phyloP scores from a whole-genome alignment of 2,329 filamentous ascomycete genomes.

The Xylariales sp. region DNA sequence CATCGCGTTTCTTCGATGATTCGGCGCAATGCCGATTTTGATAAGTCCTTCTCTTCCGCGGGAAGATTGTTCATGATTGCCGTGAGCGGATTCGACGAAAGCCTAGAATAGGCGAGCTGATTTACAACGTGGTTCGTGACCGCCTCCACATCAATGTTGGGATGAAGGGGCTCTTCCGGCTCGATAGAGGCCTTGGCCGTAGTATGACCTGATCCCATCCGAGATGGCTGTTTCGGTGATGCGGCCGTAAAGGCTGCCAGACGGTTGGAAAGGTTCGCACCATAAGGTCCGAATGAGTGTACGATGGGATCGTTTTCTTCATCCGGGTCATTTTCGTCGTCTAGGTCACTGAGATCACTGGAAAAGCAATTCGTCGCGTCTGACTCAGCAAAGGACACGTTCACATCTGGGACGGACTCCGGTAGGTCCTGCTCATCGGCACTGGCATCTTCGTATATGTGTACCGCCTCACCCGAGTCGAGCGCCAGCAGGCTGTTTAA shows the following conservation, averaged over 20 bases:
- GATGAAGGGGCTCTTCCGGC: constrained; percentile 47
- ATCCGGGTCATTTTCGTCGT: constrained; percentile 82
- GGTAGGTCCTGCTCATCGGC: constrained; percentile 65
- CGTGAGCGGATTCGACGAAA: constrained; percentile 91
- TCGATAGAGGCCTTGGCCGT: constrained; percentile 44
- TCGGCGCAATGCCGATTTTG: constrained; percentile 72
- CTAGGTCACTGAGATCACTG: constrained; percentile 67
- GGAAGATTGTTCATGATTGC: constrained; percentile 91
- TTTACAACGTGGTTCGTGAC: constrained; percentile 91
- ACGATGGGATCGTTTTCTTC: constrained; percentile 96
- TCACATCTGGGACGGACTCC: constrained; percentile 44
- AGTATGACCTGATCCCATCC: constrained; percentile 38
- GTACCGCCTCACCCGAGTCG: constrained; percentile 59
- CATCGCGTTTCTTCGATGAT: constrained; percentile 81
- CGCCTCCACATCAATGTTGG: constrained; percentile 55
- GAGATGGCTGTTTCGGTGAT: constrained; percentile 67
- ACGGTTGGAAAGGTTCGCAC: constrained; percentile 83
- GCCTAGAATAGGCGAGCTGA: constrained; percentile 92
- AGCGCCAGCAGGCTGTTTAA: constrained; percentile 59
- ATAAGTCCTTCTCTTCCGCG: constrained; percentile 67
- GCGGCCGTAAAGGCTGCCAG: constrained; percentile 79
- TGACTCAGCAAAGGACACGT: constrained; percentile 61
- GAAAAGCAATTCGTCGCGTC: constrained; percentile 65
- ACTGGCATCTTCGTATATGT: constrained; percentile 79
- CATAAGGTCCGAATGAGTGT: constrained; percentile 91